These are phyloP conservation scores for Aspergillus novoparasiticus DNA, from an alignment of 2,329 filamentous ascomycete species.

Conservation along the genomic window DNA sequence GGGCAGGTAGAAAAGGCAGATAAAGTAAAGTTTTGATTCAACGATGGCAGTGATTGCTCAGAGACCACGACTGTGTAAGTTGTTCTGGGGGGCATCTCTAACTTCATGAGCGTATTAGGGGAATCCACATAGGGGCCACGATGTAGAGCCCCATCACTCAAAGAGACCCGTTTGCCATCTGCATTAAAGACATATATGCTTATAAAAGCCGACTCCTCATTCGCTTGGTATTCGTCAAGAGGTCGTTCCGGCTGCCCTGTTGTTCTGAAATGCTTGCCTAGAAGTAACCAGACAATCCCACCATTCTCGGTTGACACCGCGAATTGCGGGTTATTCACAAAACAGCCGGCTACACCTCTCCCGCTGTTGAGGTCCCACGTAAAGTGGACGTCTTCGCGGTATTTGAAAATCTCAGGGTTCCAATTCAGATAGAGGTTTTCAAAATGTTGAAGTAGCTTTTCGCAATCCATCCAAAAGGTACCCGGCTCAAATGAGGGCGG, in stretches of 20 bases:
- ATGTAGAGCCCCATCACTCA: constrained; percentile 71
- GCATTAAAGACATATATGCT: constrained; percentile 79
- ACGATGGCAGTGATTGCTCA: constrained; percentile 74
- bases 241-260: constrained; percentile 30
- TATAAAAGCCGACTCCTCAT: constrained; percentile 74
- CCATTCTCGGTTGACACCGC: constrained; percentile 54
- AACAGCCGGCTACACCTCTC: constrained; percentile 69
- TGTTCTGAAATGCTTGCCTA: constrained; percentile 83
- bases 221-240: constrained; percentile 53
- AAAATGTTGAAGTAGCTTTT: constrained; percentile 87
- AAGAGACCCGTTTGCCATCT: constrained; percentile 69
- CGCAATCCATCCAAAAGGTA: constrained; percentile 92
- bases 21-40: constrained; percentile 81
- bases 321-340: constrained; percentile 67
- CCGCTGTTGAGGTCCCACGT: constrained; percentile 68
- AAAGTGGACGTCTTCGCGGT: constrained; percentile 89
- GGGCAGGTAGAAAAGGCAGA: constrained; percentile 73
- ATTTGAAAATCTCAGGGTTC: constrained; percentile 81
- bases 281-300: constrained; percentile 76
- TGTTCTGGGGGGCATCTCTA: constrained; percentile 59
- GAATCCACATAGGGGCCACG: constrained; percentile 90
- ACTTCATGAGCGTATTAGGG: constrained; percentile 81
- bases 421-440: constrained; percentile 97
- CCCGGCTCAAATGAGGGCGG: constrained; percentile 56
- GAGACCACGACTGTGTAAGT: constrained; percentile 70